Conservation (phyloP, 768 basidiomycete genomes). For the Dacryopinax primogenitus region DNA sequence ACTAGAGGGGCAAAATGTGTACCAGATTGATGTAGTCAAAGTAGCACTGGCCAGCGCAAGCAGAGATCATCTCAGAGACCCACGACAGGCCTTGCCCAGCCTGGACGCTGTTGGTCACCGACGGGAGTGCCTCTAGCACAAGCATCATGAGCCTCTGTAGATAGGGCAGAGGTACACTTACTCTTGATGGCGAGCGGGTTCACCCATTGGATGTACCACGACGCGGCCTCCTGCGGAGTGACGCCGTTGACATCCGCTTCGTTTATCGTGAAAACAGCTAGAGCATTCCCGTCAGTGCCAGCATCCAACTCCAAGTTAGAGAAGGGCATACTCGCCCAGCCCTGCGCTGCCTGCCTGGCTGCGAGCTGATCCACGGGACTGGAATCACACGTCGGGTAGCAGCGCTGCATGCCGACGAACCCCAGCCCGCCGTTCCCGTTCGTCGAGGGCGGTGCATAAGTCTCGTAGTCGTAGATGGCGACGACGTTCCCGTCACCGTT, state of each 20-base stretch:
- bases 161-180: neutral
- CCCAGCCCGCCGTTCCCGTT: neutral
- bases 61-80: neutral
- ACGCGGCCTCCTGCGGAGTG: neutral
- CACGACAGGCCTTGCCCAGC: neutral
- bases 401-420: neutral
- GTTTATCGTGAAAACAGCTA: neutral
- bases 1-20: neutral
- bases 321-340: neutral
- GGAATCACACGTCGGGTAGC: neutral
- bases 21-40: neutral
- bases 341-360: neutral
- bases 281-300: neutral
- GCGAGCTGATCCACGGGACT: neutral
- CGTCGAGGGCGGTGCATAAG: neutral
- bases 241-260: neutral
- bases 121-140: neutral
- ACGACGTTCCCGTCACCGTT: neutral
- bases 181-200: neutral
- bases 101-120: neutral
- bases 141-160: neutral
- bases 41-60: neutral
- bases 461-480: slow-evolving; percentile 1
- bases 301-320: neutral
- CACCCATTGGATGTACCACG: neutral